Base-by-base conservation (phyloP, 768 basidiomycete species). In the Hysterangium stoloniferum region DNA sequence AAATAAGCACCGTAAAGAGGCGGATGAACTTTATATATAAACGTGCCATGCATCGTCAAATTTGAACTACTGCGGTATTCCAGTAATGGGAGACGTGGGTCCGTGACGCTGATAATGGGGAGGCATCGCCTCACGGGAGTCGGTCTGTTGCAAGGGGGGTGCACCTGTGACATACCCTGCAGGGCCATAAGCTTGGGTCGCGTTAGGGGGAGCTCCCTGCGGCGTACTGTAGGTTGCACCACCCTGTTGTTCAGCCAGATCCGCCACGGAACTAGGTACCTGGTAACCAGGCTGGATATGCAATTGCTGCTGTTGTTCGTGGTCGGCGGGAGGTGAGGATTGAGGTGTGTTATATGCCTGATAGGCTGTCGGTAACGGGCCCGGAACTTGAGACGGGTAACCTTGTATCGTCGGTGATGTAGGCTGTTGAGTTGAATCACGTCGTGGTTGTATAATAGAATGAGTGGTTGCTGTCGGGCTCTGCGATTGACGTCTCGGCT, bases 271-370 rank as follows among this genome's bases (percentile, higher is more conserved):
- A 28, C 28, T 45, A 33, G 44, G 44, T n/a, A 31, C 19, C 33
- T 45, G 44, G 33, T 45, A 45, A 3, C 29, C 44, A n/a, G 44
- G 44, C n/a, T 45, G 44, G 22, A 45, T 32, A 12, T 45, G 44
- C n/a, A 45, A 32, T 19, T 33, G 27, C n/a, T 27, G 44, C 11
- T 45, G 44, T 17, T 45, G 44, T 19, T 2, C 17, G 29, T 45
- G 29, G 28, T 45, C 44, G 7, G 9, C 9, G 19, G 44, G 27
- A 6, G 44, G 44, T 3, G 44, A 45, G 5, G 12, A 24, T n/a
- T 27, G 28, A 13, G 20, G 9, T 13, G 44, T 5, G 33, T 9
- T 2, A 32, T 32, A 32, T 45, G 22, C 19, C n/a, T 45, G 44
- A 28, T 45, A 45, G 15, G 13, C 7, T 5, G 44, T 29, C 20